A percentile compares a stretch with the other conserved stretches of the same genome.
Evolutionary conservation across 176 grass and related monocot species (phyloP).

Genomic region (Oryza glaberrima): DNA sequence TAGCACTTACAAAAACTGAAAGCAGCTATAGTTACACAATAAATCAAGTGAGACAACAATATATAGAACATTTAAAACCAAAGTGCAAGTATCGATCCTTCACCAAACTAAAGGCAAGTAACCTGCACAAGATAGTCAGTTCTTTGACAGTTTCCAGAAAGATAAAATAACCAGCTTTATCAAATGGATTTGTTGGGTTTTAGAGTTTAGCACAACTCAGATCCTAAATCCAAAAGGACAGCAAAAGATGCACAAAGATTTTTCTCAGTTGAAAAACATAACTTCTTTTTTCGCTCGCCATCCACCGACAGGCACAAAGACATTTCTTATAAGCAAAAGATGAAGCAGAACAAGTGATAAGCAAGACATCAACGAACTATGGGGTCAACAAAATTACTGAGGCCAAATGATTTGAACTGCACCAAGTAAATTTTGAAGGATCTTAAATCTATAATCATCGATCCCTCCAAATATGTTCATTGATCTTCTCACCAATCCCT

Average conservation of each 20-base stretch:
- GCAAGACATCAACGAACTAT: constrained; percentile 16
- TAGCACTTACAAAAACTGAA: too few species aligned
- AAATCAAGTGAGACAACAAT: background rate
- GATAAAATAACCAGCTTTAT: background rate
- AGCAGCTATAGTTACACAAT: background rate
- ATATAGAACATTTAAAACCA: background rate
- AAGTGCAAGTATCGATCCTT: background rate
- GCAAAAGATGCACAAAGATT: background rate
- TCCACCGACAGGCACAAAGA: background rate
- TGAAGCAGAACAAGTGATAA: constrained; percentile 15
- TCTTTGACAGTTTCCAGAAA: too few species aligned
- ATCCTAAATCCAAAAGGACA: background rate
- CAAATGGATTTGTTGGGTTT: background rate
- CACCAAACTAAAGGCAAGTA: background rate
- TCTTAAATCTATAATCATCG: too few species aligned
- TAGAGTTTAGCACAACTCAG: background rate
- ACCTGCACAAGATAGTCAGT: too few species aligned
- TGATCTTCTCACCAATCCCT: too few species aligned
- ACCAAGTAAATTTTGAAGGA: background rate
- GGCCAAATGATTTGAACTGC: background rate
- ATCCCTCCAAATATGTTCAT: too few species aligned
- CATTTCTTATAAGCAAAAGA: background rate
- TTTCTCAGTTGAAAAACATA: background rate
- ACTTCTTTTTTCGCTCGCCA: background rate
- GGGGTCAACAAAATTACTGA: background rate